Conservation (phyloP, 2,329 filamentous ascomycete species). For the Dothideomycetes sp. region DNA sequence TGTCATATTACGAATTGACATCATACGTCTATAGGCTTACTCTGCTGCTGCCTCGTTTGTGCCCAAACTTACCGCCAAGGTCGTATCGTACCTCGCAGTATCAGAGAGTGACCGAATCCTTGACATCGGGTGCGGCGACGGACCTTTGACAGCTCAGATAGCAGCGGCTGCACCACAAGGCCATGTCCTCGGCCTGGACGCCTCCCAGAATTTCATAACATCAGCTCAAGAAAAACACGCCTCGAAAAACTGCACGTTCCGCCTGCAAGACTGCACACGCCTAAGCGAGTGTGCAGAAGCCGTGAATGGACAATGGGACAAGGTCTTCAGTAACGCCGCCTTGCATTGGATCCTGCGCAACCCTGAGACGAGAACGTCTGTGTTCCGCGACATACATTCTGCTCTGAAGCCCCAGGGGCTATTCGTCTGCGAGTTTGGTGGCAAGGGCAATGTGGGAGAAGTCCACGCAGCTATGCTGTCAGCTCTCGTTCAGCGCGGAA, state of each 20-base stretch:
- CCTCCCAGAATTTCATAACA: slow-evolving; percentile 28
- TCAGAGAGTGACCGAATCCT: slow-evolving; percentile 25
- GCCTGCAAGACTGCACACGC: slow-evolving; percentile 20
- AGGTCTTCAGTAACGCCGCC: slow-evolving; percentile 32
- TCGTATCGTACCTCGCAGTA: slow-evolving; percentile 25
- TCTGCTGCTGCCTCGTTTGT: slow-evolving; percentile 29
- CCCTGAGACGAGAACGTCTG: slow-evolving; percentile 30
- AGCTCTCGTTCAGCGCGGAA: slow-evolving; percentile 38
- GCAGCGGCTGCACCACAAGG: slow-evolving; percentile 16
- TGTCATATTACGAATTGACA: too few relatives aligned
- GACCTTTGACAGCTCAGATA: slow-evolving; percentile 27
- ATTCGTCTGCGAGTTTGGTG: slow-evolving; percentile 63
- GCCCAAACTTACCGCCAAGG: slow-evolving; percentile 26
- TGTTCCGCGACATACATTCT: slow-evolving; percentile 43
- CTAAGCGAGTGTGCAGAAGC: slow-evolving; percentile 14
- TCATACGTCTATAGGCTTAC: slow-evolving; percentile 19
- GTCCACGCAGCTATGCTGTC: slow-evolving; percentile 47
- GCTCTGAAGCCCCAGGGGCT: slow-evolving; percentile 44
- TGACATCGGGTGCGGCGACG: slow-evolving; percentile 30
- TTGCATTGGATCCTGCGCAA: slow-evolving; percentile 40
- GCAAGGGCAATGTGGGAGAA: slow-evolving; percentile 56
- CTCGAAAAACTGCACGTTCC: slow-evolving; percentile 16
- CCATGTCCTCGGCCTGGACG: slow-evolving; percentile 27
- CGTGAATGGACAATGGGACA: slow-evolving; percentile 21
- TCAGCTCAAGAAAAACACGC: slow-evolving; percentile 19